Evolutionary conservation across 1,284 basidiomycete genomes (phyloP).

Genomic region (Trametes hirsuta): DNA sequence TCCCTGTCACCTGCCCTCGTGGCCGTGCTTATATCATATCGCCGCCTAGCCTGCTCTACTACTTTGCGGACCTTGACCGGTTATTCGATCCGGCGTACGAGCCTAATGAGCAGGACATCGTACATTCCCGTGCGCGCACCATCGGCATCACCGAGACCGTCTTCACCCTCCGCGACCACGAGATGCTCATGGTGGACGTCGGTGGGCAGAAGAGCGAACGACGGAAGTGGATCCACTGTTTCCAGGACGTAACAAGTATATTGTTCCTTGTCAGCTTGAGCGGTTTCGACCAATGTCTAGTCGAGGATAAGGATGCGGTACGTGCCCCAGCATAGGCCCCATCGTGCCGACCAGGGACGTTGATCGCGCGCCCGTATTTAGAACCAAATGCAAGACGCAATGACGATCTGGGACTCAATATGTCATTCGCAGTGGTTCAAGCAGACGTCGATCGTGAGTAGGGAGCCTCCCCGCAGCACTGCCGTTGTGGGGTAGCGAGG

Average conservation of each 20-base stretch:
- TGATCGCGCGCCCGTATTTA: constrained; percentile 33
- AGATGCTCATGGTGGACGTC: constrained; percentile 89
- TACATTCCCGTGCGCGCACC: constrained; percentile 85
- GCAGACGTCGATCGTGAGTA: constrained; percentile 82
- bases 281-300: constrained; percentile 91
- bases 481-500: not conserved
- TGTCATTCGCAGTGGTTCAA: constrained; percentile 94
- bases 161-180: constrained; percentile 75
- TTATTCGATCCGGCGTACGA: constrained; percentile 75
- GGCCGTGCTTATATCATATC: constrained; percentile 12
- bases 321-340: constrained; percentile 32
- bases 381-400: constrained; percentile 97
- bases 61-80: constrained; percentile 78
- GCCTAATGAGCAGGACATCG: constrained; percentile 84
- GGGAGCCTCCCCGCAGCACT: constrained; percentile 4
- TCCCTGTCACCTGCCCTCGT: not conserved
- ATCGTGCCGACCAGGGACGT: not conserved
- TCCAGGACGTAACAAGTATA: constrained; percentile 87
- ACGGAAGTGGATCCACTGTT: constrained; percentile 89
- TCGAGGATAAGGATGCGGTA: constrained; percentile 92
- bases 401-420: constrained; percentile 95
- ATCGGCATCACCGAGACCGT: constrained; percentile 95
- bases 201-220: constrained; percentile 90
- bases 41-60: constrained; percentile 61
- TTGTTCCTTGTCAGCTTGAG: constrained; percentile 86